Percentiles rank a stretch among this genome's conserved stretches.
Evolutionary conservation across 768 basidiomycete species (phyloP).

Genomic region (Kwoniella dejecticola): DNA sequence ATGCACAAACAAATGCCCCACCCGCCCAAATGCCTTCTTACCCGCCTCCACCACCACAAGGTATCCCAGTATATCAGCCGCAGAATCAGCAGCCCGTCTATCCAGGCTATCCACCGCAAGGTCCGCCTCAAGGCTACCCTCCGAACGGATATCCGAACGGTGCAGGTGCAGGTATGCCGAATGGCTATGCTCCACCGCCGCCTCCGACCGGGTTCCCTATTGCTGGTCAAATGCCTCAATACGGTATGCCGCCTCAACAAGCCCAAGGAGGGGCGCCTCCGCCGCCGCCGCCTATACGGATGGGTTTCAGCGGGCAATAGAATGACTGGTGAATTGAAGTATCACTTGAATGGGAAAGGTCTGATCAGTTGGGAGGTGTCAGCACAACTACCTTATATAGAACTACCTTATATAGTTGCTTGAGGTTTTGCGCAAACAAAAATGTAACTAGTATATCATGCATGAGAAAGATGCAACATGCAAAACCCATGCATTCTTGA

Average conservation of each 20-base stretch:
- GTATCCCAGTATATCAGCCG: constrained; percentile 53
- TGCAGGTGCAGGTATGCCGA: constrained; percentile 10
- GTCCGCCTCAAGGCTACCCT: constrained; percentile 8
- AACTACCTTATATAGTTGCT: too few relatives aligned
- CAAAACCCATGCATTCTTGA: not conserved
- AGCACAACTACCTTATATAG: too few relatives aligned
- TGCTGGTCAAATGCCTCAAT: constrained; percentile 24
- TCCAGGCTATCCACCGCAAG: constrained; percentile 26
- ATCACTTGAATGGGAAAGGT: too few relatives aligned
- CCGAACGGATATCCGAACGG: constrained; percentile 28
- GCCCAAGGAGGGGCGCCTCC: constrained; percentile 19
- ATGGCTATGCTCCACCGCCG: constrained; percentile 34
- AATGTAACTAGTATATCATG: too few relatives aligned
- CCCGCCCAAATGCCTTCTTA: constrained; percentile 12
- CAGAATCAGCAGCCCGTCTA: constrained; percentile 17
- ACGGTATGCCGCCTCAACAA: constrained; percentile 16
- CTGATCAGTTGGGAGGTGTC: too few relatives aligned
- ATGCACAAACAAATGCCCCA: constrained; percentile 21
- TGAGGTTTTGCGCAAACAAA: too few relatives aligned
- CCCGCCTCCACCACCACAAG: constrained; percentile 45
- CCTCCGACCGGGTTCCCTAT: constrained; percentile 44
- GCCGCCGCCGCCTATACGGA: constrained; percentile 40
- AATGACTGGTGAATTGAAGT: not conserved
- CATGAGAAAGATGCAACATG: not conserved
- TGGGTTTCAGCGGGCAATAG: constrained; percentile 37